Percentiles rank a stretch among this genome's conserved stretches.
Conservation (phyloP, 1,139 yeast species). For the Candida tunisiensis region DNA sequence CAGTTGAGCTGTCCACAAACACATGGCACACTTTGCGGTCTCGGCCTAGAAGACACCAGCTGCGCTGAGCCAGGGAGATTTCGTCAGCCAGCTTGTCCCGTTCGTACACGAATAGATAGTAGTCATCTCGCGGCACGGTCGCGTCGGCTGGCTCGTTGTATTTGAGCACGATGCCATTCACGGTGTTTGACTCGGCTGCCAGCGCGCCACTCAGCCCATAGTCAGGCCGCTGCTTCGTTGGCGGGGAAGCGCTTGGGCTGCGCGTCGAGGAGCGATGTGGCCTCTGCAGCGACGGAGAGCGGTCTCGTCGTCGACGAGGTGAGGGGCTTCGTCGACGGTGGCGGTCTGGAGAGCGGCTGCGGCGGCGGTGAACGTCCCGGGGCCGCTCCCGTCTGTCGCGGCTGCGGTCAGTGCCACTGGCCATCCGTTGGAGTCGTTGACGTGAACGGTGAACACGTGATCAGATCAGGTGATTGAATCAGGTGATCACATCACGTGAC, state of each 20-base stretch:
- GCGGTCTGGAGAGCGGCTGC: too few relatives aligned
- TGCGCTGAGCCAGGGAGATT: slow-evolving; percentile 16
- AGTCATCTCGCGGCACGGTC: slow-evolving; percentile 14
- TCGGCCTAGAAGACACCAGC: slow-evolving; percentile 29
- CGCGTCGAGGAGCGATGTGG: too few relatives aligned
- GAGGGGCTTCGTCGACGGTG: too few relatives aligned
- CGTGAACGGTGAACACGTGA: too few relatives aligned
- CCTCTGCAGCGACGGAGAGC: too few relatives aligned
- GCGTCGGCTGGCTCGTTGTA: slow-evolving; percentile 30
- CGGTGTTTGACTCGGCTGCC: slow-evolving; percentile 25
- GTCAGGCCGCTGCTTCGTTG: slow-evolving; percentile 19
- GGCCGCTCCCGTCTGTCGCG: too few relatives aligned
- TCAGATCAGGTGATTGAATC: too few relatives aligned
- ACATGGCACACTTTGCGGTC: slow-evolving; percentile 18
- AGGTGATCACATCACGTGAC: too few relatives aligned
- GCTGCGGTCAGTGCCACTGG: too few relatives aligned
- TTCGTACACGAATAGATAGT: slow-evolving; percentile 13
- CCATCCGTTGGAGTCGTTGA: too few relatives aligned
- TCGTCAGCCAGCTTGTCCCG: slow-evolving; percentile 15
- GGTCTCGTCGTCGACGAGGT: too few relatives aligned
- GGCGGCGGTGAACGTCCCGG: too few relatives aligned
- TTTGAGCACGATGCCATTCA: slow-evolving; percentile 24
- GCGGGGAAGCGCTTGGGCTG: slow-evolving; percentile 1
- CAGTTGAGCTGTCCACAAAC: slow-evolving; percentile 1
- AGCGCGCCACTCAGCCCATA: slow-evolving; percentile 30